Evolutionary conservation across 495 filamentous ascomycete species (phyloP), one percentile per base, ranked within the genome.

Genomic region (Penicillium crystallinum): DNA sequence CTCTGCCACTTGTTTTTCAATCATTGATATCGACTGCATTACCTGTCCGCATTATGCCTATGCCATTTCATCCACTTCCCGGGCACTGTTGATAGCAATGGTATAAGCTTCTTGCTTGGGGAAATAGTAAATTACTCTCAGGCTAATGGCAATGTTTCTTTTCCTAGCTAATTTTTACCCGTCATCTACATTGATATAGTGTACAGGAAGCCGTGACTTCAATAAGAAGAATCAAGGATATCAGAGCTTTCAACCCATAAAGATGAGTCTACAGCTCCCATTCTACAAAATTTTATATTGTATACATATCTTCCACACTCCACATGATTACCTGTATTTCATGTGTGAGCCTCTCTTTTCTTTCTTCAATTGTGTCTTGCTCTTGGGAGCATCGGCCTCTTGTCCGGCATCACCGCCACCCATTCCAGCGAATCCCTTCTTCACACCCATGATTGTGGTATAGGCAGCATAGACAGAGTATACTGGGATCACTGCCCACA

Each of bases 401-500:
- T 61, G 41, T 4, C 57, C 35, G 10, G 59, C 65, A 25, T 56
- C 34, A 62, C 59, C 59, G 55, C 69, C 67, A 55, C 62, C 67
- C 70, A 82, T 62, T 19, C 81, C 81, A 29, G 83, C 81, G 71
- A 89, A 81, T 25, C 84, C 81, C 56, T 76, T 82, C 59, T 79
- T 82, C 63, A 85, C 76, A 1, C 85, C 81, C 34, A 81, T 73
- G 45, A 89, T 74, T 15, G 81, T 81, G 43, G 71, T 73, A 52
- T 78, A 89, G n/a, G 76, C 85, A 70, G 88, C 76, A 67, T 81
- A 89, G 30, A 75, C 68, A 0, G 84, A 87, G 66, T 86, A 91
- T 14, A 81, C 61, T 1, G 88, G 88, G n/a, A 90, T 75, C 15
- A 85, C 77, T 27, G 71, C 62, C 79, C 82, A 90, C 22, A 90